Conservation (phyloP, 176 grass and related monocot species). For the Puya raimondii region DNA sequence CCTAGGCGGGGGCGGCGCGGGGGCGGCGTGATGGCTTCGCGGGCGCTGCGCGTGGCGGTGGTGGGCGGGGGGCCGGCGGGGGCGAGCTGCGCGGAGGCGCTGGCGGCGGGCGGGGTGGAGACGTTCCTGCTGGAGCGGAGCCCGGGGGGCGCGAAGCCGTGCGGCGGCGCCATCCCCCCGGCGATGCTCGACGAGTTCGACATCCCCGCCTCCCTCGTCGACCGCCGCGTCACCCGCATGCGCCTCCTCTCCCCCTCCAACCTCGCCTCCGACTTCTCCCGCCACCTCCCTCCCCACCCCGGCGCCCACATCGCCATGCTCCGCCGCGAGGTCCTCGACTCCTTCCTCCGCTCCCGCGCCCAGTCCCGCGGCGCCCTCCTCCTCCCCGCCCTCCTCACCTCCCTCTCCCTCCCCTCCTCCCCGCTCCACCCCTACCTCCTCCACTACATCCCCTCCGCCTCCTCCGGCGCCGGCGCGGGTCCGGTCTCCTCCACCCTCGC, state of each 20-base stretch:
- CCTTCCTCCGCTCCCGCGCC: slow-evolving; percentile 62
- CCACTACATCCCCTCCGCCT: slow-evolving; percentile 46
- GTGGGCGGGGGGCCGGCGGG: slow-evolving; percentile 80
- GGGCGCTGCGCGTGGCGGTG: slow-evolving; percentile 65
- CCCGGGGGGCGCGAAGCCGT: slow-evolving; percentile 72
- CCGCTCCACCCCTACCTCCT: slow-evolving; percentile 48
- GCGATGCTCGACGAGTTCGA: slow-evolving; percentile 91
- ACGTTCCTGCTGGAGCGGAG: slow-evolving; percentile 78
- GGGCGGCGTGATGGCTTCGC: slow-evolving; percentile 6
- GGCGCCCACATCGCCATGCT: slow-evolving; percentile 88
- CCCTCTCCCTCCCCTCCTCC: slow-evolving; percentile 31
- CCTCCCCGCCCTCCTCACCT: slow-evolving; percentile 62
- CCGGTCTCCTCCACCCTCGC: slow-evolving; percentile 24
- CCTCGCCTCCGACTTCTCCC: slow-evolving; percentile 60
- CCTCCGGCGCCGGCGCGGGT: neutral
- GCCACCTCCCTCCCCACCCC: slow-evolving; percentile 33
- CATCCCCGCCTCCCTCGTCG: slow-evolving; percentile 55
- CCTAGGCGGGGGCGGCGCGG: no score
- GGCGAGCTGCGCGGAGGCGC: slow-evolving; percentile 63
- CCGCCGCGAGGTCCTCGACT: slow-evolving; percentile 83
- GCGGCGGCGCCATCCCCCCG: slow-evolving; percentile 86
- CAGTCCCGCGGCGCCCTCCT: slow-evolving; percentile 42
- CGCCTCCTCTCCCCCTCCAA: slow-evolving; percentile 86
- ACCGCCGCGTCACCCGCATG: slow-evolving; percentile 79
- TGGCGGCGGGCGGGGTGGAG: slow-evolving; percentile 40